Conservation (phyloP, 2,329 filamentous ascomycete genomes). For the Arthroderma sp. region DNA sequence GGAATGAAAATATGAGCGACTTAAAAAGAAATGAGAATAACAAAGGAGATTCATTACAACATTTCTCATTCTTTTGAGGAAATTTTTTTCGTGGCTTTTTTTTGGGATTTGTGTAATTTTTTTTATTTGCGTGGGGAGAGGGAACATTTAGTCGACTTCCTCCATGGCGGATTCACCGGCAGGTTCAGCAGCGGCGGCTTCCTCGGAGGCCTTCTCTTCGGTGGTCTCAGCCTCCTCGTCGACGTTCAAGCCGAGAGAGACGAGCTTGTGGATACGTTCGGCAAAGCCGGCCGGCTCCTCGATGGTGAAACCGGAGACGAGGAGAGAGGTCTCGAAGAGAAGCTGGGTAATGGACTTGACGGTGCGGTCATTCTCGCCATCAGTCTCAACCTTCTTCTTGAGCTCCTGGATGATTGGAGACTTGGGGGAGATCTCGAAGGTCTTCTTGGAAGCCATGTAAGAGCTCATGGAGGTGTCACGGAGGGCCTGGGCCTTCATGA, state of each 20-base stretch:
- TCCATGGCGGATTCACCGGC: constrained; percentile 94
- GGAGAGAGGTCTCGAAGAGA: constrained; percentile 94
- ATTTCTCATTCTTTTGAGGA: constrained; percentile 1
- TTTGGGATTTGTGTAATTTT: background rate
- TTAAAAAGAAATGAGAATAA: background rate
- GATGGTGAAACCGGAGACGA: constrained; percentile 98
- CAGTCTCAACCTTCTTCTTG: constrained; percentile 96
- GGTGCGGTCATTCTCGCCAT: constrained; percentile 96
- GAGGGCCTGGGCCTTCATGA: constrained; percentile 99
- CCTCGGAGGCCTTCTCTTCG: constrained; percentile 44
- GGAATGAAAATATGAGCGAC: background rate
- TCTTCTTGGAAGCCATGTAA: constrained; percentile 99
- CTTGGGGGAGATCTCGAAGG: constrained; percentile 99
- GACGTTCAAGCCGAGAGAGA: constrained; percentile 92
- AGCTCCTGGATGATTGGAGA: constrained; percentile 96
- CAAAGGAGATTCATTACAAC: constrained; percentile 5
- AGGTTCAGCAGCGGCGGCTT: constrained; percentile 47
- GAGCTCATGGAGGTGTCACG: constrained; percentile 99
- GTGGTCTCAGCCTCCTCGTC: constrained; percentile 73
- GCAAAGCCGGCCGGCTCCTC: constrained; percentile 96
- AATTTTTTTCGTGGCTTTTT: background rate
- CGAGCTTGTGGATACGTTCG: constrained; percentile 99
- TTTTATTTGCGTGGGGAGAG: background rate
- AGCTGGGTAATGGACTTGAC: constrained; percentile 99
- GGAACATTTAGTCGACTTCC: constrained; percentile 77